Percentiles rank a stretch among this genome's conserved stretches.
These are phyloP conservation scores for Claviceps lovelessii DNA, from an alignment of 2,329 filamentous ascomycete species.

Conservation along the genomic window DNA sequence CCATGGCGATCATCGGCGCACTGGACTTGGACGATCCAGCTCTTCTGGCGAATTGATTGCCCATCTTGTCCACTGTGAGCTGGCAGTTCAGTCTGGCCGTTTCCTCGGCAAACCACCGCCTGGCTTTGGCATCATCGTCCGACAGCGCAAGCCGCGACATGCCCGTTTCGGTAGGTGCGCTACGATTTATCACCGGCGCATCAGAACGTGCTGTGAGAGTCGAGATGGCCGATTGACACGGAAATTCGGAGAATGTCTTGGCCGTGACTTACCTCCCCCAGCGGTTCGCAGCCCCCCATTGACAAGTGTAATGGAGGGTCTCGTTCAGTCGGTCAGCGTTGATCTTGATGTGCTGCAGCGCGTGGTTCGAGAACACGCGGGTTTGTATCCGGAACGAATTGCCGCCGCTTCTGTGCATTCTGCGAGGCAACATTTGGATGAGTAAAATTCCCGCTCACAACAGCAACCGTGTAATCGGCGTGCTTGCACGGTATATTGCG, in stretches of 20 bases:
- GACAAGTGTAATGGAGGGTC: conserved; percentile 19
- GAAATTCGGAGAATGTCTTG: neutral
- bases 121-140: conserved; percentile 57
- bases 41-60: conserved; percentile 62
- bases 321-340: conserved; percentile 16
- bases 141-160: conserved; percentile 68
- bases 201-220: neutral
- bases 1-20: conserved; percentile 49
- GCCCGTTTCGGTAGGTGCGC: conserved; percentile 44
- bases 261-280: conserved; percentile 15
- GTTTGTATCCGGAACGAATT: neutral
- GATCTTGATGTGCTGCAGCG: conserved; percentile 10
- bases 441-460: neutral
- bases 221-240: neutral
- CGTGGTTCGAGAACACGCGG: neutral
- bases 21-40: conserved; percentile 43
- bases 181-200: conserved; percentile 1
- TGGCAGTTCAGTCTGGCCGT: conserved; percentile 50
- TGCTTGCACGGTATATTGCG: neutral
- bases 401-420: neutral
- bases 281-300: conserved; percentile 18
- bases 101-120: conserved; percentile 62
- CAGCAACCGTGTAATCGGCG: neutral
- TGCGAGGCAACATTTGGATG: neutral
- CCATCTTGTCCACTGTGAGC: conserved; percentile 60